Evolutionary conservation across 805 yeast species (phyloP).

Genomic region (Candida methanosorbosa): DNA sequence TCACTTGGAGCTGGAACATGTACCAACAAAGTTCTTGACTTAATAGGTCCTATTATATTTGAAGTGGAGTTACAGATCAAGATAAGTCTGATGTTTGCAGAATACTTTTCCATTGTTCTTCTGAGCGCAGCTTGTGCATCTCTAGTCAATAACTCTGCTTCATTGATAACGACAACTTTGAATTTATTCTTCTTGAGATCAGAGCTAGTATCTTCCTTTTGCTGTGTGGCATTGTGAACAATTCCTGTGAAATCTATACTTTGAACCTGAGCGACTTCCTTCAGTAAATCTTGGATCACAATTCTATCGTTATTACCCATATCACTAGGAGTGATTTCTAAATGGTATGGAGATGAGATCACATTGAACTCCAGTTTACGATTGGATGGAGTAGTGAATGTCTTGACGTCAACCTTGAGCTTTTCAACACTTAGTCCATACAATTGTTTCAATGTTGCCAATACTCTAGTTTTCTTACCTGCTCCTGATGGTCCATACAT

Average conservation of each 20-base stretch:
- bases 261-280: conserved; percentile 92
- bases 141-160: conserved; percentile 81
- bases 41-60: conserved; percentile 87
- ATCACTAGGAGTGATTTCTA: conserved; percentile 94
- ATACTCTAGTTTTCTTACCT: conserved; percentile 91
- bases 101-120: conserved; percentile 93
- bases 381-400: conserved; percentile 63
- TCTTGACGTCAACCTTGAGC: conserved; percentile 83
- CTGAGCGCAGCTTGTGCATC: conserved; percentile 95
- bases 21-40: conserved; percentile 84
- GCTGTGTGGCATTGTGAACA: conserved; percentile 4
- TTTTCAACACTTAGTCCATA: conserved; percentile 80
- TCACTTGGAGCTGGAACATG: conserved; percentile 75
- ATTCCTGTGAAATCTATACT: conserved; percentile 73
- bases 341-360: conserved; percentile 82
- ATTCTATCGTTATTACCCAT: conserved; percentile 94
- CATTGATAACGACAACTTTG: conserved; percentile 80
- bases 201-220: neutral
- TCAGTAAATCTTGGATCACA: conserved; percentile 87
- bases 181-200: conserved; percentile 47
- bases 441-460: conserved; percentile 68
- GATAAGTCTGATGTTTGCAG: conserved; percentile 76
- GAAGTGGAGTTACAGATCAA: conserved; percentile 86
- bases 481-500: conserved; percentile 96
- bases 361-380: conserved; percentile 86